Evolutionary conservation across 768 basidiomycete genomes (phyloP).

Genomic region (Brasilioporus rufonigricans): DNA sequence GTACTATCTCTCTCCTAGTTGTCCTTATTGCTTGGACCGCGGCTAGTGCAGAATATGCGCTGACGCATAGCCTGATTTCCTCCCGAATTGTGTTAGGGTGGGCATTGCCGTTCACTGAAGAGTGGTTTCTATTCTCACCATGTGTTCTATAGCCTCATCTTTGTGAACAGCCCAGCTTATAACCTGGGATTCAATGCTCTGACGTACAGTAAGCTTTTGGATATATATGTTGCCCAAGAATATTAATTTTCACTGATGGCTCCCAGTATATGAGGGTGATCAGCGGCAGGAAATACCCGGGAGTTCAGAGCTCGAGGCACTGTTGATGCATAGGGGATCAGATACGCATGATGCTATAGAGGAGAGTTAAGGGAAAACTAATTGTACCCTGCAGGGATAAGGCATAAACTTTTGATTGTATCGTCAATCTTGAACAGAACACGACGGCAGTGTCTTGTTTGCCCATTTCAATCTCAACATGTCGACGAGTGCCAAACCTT

Average conservation of each 20-base stretch:
- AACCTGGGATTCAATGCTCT: slow-evolving; percentile 1
- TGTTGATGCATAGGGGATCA: neutral
- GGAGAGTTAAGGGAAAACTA: too few relatives aligned
- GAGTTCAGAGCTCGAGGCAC: neutral
- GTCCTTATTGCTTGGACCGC: slow-evolving; percentile 17
- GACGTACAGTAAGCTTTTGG: slow-evolving; percentile 1
- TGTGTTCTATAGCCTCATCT: slow-evolving; percentile 7
- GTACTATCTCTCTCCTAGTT: slow-evolving; percentile 13
- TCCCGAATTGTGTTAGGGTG: slow-evolving; percentile 13
- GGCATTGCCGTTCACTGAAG: neutral
- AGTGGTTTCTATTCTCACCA: neutral
- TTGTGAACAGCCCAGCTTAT: slow-evolving; percentile 6
- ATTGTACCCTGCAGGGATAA: too few relatives aligned
- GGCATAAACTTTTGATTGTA: too few relatives aligned
- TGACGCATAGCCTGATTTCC: slow-evolving; percentile 1
- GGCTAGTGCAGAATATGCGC: slow-evolving; percentile 20
- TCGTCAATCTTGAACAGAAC: too few relatives aligned
- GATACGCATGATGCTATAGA: neutral
- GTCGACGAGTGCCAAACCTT: too few relatives aligned
- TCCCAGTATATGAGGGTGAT: neutral
- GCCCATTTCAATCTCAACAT: too few relatives aligned
- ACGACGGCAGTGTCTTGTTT: too few relatives aligned
- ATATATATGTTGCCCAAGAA: neutral
- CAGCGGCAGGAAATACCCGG: neutral
- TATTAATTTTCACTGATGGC: neutral